These are phyloP conservation scores for Geosmithia morbida DNA, from an alignment of 2,329 filamentous ascomycete genomes.

Conservation along the genomic window DNA sequence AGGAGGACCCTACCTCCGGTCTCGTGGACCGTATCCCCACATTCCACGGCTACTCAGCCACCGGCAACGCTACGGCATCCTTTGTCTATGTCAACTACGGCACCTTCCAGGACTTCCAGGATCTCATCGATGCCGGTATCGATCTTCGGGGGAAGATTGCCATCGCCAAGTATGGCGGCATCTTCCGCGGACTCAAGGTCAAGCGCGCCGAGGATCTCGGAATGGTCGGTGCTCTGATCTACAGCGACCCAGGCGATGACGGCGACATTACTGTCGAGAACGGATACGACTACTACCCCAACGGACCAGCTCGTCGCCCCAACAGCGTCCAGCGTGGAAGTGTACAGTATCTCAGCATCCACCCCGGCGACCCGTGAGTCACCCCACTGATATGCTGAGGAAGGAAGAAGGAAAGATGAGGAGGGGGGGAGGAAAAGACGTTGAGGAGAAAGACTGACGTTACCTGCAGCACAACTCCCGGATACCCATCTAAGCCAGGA, in stretches of 20 bases:
- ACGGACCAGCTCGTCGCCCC: constrained; percentile 76
- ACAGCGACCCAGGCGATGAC: constrained; percentile 76
- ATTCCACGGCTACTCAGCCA: constrained; percentile 91
- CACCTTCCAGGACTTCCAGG: constrained; percentile 73
- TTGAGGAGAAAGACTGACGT: constrained; percentile 4
- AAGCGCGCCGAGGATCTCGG: constrained; percentile 79
- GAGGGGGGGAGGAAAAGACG: too few relatives aligned
- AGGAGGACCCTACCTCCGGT: constrained; percentile 68
- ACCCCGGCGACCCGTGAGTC: constrained; percentile 51
- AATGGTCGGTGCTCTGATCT: constrained; percentile 68
- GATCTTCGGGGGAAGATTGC: constrained; percentile 65
- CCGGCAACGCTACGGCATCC: constrained; percentile 75
- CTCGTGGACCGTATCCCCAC: constrained; percentile 63
- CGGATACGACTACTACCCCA: constrained; percentile 57
- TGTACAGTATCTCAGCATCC: constrained; percentile 61
- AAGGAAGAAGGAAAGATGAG: not conserved
- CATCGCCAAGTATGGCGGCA: constrained; percentile 60
- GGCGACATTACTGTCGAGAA: constrained; percentile 61
- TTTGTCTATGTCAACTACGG: constrained; percentile 90
- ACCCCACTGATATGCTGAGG: not conserved
- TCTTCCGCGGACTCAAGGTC: constrained; percentile 72
- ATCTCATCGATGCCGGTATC: constrained; percentile 60
- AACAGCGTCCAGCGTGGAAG: constrained; percentile 86
- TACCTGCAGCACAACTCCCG: constrained; percentile 55
- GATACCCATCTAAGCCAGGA: constrained; percentile 87